These are phyloP conservation scores for Pseudophaeomoniella oleicola DNA, from an alignment of 2,329 filamentous ascomycete species.

Conservation along the genomic window DNA sequence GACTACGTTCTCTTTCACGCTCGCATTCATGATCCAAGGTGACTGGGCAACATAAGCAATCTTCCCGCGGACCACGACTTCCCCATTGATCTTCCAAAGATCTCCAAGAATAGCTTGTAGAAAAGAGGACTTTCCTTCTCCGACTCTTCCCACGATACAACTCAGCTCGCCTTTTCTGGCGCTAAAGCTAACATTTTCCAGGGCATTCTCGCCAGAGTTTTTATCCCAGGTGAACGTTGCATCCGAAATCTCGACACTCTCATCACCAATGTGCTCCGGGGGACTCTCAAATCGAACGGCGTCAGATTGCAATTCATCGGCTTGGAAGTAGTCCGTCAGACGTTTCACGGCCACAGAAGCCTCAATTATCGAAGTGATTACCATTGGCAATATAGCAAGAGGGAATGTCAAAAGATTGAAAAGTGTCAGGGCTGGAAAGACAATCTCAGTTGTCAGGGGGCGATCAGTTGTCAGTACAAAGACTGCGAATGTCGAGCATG, in stretches of 20 bases:
- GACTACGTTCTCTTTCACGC: constrained; percentile 90
- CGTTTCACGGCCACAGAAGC: constrained; percentile 83
- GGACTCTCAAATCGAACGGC: constrained; percentile 59
- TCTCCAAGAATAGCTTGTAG: constrained; percentile 81
- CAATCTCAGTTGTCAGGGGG: constrained; percentile 82
- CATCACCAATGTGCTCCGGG: constrained; percentile 65
- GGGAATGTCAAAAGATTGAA: constrained; percentile 97
- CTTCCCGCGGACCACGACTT: constrained; percentile 66
- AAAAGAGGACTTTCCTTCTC: constrained; percentile 85
- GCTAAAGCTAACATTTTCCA: constrained; percentile 75
- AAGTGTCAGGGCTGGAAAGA: constrained; percentile 81
- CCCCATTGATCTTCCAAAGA: constrained; percentile 74
- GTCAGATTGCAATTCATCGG: constrained; percentile 80
- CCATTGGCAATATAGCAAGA: constrained; percentile 87
- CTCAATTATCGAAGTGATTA: constrained; percentile 92
- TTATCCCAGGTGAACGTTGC: constrained; percentile 93
- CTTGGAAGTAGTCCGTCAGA: constrained; percentile 67
- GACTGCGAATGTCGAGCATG: constrained; percentile 88
- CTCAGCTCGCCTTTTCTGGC: constrained; percentile 86
- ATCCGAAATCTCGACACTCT: constrained; percentile 69
- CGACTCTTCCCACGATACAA: constrained; percentile 89
- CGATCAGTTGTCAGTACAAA: constrained; percentile 73
- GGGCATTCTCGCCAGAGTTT: constrained; percentile 49
- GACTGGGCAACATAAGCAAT: constrained; percentile 88
- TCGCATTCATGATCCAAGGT: constrained; percentile 95